Evolutionary conservation across 305 asterid species (phyloP), one percentile per base, ranked within the genome.

Genomic region (Plantago coronopus): DNA sequence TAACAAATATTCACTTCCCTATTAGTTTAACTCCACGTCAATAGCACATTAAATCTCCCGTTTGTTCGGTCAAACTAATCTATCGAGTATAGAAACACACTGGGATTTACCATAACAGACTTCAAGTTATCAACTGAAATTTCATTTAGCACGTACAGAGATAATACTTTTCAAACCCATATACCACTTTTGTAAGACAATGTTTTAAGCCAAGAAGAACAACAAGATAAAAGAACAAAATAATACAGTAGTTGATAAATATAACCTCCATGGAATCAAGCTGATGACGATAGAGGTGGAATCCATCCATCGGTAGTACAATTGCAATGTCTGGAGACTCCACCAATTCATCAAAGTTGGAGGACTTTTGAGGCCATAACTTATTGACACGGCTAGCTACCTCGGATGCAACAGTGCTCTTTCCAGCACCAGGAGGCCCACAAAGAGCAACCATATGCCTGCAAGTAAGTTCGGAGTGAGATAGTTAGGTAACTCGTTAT

Each of bases 361-460:
- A 47, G 16, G 84, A 79, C 57, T 72, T 79, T 48, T 80, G 86
- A 62, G 80, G 70, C 99, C 99, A 93, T 65, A 93, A 67, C 80
- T 78, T 71, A 77, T 89, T 93, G 77, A 89, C 84, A 66, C 86
- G 84, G 40, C 45, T 66, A 71, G 78, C 96, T 57, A 93, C 91
- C 79, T 83, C 76, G 60, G 78, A 78, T 54, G 99, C 97, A 65
- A 93, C 47, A 47, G 97, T 89, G 78, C 88, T 83, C 77, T 93
- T 93, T 51, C 99, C 99, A 64, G 96, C 80, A 68, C 99, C 97
- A 50, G 99, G 99, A 23, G 97, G 94, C 34, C 99, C 99, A 80
- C 94, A 95, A 40, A 93, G 69, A 61, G 96, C 97, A 78, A 93
- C 74, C 48, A 89, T 85, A 75, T 81, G 71, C 88, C 99, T 93